Conservation (phyloP, 2,329 filamentous ascomycete species). For the Teratosphaeriaceae sp. region DNA sequence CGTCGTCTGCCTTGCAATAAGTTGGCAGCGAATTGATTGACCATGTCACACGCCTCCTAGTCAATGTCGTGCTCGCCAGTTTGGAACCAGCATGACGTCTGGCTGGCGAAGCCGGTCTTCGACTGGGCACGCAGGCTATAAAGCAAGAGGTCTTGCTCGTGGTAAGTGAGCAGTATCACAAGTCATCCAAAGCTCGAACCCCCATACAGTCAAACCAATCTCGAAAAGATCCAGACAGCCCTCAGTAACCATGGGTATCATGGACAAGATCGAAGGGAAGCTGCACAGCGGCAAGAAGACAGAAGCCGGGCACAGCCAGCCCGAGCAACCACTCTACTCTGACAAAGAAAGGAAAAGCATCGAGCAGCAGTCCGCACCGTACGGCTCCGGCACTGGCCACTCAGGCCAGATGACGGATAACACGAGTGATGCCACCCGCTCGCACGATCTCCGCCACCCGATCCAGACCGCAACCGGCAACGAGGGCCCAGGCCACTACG, state of each 20-base stretch:
- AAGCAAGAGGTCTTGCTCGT: no score
- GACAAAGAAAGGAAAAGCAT: neutral
- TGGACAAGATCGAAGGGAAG: conserved; percentile 11
- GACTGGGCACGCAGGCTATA: no score
- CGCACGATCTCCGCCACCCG: conserved; percentile 2
- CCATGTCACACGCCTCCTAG: no score
- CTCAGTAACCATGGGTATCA: conserved; percentile 10
- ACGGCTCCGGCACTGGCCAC: neutral
- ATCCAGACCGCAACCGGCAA: neutral
- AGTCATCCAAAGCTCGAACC: no score
- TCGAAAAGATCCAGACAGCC: no score
- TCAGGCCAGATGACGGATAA: neutral
- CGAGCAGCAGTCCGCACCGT: neutral
- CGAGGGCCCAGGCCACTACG: neutral
- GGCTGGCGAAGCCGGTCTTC: no score
- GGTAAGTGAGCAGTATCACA: no score
- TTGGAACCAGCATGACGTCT: no score
- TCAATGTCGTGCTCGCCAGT: no score
- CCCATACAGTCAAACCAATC: no score
- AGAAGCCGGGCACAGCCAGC: neutral
- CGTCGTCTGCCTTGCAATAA: no score
- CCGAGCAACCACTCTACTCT: conserved; percentile 1
- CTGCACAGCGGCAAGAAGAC: conserved; percentile 1
- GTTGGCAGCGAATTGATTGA: no score
- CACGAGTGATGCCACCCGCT: neutral